These are phyloP conservation scores for Beauveria rudraprayagi DNA, from an alignment of 2,329 filamentous ascomycete genomes.

Conservation along the genomic window DNA sequence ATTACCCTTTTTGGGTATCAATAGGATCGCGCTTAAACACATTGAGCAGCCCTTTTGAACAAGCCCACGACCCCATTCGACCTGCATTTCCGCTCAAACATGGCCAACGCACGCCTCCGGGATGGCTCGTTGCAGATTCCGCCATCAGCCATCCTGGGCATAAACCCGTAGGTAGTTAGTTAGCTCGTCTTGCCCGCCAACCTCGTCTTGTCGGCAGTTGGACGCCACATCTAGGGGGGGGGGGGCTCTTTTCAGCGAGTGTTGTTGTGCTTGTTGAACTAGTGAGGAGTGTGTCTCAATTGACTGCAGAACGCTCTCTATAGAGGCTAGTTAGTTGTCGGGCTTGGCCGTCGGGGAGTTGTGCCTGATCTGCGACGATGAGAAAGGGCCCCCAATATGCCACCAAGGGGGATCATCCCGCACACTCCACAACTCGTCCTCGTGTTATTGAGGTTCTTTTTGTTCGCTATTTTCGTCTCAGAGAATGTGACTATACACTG, in stretches of 20 bases:
- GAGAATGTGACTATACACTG: background rate
- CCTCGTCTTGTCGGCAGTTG: too few species aligned
- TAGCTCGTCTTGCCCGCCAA: too few species aligned
- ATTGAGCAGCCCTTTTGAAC: background rate
- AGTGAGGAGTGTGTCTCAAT: too few species aligned
- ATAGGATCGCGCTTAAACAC: constrained; percentile 21
- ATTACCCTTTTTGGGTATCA: constrained; percentile 26
- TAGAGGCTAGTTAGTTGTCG: too few species aligned
- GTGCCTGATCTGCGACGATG: background rate
- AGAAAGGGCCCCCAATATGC: background rate
- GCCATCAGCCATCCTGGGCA: too few species aligned
- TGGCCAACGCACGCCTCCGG: background rate
- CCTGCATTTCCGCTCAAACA: background rate
- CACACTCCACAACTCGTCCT: background rate
- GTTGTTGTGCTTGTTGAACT: too few species aligned
- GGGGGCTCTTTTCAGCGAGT: too few species aligned
- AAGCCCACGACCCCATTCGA: background rate
- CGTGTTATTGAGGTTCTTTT: constrained; percentile 4
- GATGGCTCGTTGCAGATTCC: background rate
- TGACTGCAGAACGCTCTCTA: too few species aligned
- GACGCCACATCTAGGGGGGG: too few species aligned
- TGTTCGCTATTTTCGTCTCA: constrained; percentile 3
- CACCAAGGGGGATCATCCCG: too few species aligned
- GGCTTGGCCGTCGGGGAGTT: background rate
- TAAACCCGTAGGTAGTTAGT: too few species aligned